A percentile compares a stretch with the other conserved stretches of the same genome.
Conservation (phyloP, 2,329 filamentous ascomycete genomes). For the Neonectria neomacrospora region DNA sequence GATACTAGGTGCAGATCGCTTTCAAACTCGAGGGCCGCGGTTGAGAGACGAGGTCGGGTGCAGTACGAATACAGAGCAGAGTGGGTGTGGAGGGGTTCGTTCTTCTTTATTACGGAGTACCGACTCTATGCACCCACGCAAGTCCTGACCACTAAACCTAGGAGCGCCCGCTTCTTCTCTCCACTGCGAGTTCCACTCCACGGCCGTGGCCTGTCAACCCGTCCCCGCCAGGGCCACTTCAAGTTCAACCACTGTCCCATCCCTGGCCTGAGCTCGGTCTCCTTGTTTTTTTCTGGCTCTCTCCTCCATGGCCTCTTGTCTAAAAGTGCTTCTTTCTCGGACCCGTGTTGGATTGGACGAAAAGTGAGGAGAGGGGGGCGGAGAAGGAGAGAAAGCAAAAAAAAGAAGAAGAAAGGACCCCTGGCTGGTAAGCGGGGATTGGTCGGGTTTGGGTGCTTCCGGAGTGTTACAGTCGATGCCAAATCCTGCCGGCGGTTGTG, state of each 20-base stretch:
- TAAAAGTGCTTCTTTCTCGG: not conserved
- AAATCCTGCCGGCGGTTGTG: not conserved
- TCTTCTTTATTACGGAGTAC: constrained; percentile 20
- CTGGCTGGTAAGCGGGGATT: not conserved
- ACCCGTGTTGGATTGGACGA: constrained; percentile 6
- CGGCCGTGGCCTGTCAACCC: not conserved
- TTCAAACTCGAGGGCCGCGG: not conserved
- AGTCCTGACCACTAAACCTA: not conserved
- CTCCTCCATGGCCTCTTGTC: no score
- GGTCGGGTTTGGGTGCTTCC: not conserved
- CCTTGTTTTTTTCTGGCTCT: constrained; percentile 17
- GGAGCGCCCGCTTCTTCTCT: constrained; percentile 21
- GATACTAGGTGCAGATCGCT: no score
- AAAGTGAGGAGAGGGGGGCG: no score
- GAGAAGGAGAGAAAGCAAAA: no score
- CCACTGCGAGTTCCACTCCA: constrained; percentile 2
- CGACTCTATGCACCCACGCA: not conserved
- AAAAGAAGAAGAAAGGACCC: not conserved
- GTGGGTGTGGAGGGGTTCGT: constrained; percentile 28
- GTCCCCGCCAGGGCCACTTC: constrained; percentile 21
- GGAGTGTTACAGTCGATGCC: constrained; percentile 1
- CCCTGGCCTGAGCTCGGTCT: constrained; percentile 31
- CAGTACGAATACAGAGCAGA: not conserved
- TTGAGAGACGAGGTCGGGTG: not conserved
- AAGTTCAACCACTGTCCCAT: constrained; percentile 31